Conservation (phyloP, 2,329 filamentous ascomycete genomes). For the Aspergillus latus region DNA sequence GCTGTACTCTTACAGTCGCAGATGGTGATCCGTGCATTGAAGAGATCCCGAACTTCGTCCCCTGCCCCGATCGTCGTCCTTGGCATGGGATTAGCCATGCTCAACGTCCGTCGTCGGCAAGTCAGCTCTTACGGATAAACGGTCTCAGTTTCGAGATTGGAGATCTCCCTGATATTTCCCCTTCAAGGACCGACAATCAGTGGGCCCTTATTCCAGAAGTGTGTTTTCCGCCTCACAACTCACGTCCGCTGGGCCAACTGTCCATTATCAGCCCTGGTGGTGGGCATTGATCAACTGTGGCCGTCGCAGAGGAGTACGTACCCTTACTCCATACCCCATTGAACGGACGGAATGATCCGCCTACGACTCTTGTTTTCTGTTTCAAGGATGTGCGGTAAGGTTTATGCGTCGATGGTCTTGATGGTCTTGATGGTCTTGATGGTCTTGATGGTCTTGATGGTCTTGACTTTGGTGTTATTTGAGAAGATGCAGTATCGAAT, state of each 20-base stretch:
- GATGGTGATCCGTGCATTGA: neutral
- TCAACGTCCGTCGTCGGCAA: too few species aligned
- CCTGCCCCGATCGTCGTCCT: neutral
- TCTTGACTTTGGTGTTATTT: too few species aligned
- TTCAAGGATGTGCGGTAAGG: too few species aligned
- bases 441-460: too few species aligned
- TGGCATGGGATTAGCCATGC: constrained; percentile 5
- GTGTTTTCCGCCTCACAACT: constrained; percentile 15
- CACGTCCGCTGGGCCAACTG: constrained; percentile 8
- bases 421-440: too few species aligned
- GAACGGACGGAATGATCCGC: constrained; percentile 2
- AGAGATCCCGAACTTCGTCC: neutral
- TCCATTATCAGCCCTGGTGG: constrained; percentile 4
- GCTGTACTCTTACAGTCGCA: too few species aligned
- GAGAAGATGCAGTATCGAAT: neutral
- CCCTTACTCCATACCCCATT: constrained; percentile 5
- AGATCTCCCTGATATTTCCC: constrained; percentile 22
- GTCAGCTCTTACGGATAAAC: constrained; percentile 8
- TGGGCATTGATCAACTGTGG: constrained; percentile 1
- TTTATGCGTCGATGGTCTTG: neutral
- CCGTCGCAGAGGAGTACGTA: constrained; percentile 7
- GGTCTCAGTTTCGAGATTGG: constrained; percentile 22
- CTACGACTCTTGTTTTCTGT: neutral
- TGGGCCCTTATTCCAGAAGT: constrained; percentile 21
- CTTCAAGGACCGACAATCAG: constrained; percentile 29